phyloP scores from a whole-genome alignment of 129 eudicot genomes.

The Heracleum sosnowskyi region DNA sequence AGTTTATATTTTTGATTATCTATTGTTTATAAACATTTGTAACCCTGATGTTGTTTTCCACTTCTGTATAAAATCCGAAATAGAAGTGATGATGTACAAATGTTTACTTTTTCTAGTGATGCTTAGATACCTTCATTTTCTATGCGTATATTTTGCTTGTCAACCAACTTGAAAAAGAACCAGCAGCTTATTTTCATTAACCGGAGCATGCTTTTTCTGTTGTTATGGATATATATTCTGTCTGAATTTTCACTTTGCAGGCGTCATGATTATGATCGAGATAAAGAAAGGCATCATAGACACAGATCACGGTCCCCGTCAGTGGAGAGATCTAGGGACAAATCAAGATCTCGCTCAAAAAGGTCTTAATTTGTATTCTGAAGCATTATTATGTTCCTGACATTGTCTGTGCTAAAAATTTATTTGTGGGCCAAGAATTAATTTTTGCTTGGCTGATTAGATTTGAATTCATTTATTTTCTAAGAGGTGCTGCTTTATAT shows the following conservation, averaged over 20 bases:
- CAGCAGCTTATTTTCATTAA: background rate
- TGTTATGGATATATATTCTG: background rate
- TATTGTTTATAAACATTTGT: background rate
- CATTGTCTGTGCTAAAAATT: background rate
- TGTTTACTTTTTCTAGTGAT: background rate
- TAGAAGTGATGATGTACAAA: background rate
- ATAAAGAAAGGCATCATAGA: constrained; percentile 58
- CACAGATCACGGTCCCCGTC: constrained; percentile 62
- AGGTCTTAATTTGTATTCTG: constrained; percentile 29
- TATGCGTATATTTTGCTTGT: background rate
- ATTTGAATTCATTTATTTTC: background rate
- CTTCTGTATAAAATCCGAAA: background rate
- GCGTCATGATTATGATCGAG: constrained; percentile 48
- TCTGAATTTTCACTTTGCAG: constrained; percentile 29
- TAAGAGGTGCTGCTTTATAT: background rate
- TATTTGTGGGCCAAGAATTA: background rate
- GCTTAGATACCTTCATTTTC: background rate
- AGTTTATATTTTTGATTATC: background rate
- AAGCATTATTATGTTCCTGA: background rate
- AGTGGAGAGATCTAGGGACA: constrained; percentile 44
- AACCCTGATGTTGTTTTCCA: background rate
- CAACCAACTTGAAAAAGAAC: background rate
- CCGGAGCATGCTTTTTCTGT: background rate
- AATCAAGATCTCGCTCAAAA: constrained; percentile 52
- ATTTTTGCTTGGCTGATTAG: background rate